Evolutionary conservation across 2,329 filamentous ascomycete genomes (phyloP).

Genomic region (Trichoderma arundinaceum): DNA sequence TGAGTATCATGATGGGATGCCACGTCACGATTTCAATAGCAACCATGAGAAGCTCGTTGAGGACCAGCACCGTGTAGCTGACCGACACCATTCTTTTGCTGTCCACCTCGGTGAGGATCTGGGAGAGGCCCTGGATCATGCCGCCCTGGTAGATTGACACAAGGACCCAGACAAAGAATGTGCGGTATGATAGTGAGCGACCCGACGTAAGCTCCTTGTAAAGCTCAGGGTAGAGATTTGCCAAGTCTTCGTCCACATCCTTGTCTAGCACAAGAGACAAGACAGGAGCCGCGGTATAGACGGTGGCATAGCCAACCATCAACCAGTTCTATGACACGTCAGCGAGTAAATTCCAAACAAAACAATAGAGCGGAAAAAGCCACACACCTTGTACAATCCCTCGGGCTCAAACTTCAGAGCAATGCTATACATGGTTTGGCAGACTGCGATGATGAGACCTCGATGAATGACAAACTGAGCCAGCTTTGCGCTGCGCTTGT

Average conservation of each 20-base stretch:
- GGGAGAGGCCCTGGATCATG: constrained; percentile 92
- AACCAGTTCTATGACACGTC: constrained; percentile 74
- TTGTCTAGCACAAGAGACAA: constrained; percentile 92
- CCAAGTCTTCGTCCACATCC: constrained; percentile 91
- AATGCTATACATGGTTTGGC: constrained; percentile 97
- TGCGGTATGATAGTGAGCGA: constrained; percentile 84
- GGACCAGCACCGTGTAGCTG: constrained; percentile 86
- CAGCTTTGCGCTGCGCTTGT: constrained; percentile 93
- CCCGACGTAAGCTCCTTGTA: constrained; percentile 97
- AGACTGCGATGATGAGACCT: constrained; percentile 91
- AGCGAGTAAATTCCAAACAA: too few relatives aligned
- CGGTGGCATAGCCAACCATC: constrained; percentile 92
- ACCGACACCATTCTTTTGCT: constrained; percentile 82
- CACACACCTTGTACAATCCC: constrained; percentile 77
- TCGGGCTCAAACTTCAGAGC: constrained; percentile 91
- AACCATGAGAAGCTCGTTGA: constrained; percentile 98
- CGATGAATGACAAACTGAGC: constrained; percentile 98
- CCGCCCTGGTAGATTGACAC: constrained; percentile 95
- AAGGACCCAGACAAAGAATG: constrained; percentile 95
- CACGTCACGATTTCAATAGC: constrained; percentile 96
- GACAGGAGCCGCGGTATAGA: constrained; percentile 93
- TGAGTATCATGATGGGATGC: constrained; percentile 90
- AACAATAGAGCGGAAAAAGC: background rate
- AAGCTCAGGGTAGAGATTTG: constrained; percentile 93
- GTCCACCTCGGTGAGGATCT: constrained; percentile 82